Conservation (phyloP, 345 rosid genomes). For the Aquilaria sinensis region DNA sequence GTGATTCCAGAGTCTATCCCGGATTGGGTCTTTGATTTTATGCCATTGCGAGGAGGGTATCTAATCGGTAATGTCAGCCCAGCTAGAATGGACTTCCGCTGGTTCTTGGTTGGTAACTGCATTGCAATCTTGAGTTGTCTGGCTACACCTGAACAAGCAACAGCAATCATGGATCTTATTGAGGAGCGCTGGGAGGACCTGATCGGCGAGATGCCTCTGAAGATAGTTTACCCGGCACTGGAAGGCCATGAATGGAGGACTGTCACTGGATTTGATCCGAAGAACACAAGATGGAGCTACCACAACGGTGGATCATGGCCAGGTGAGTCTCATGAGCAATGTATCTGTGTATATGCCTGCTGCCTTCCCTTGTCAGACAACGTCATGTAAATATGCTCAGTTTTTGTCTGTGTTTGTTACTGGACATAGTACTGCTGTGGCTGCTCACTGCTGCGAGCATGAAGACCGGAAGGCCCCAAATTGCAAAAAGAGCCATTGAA, state of each 20-base stretch:
- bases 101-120: no score
- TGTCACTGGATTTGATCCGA: constrained; percentile 49
- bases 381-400: no score
- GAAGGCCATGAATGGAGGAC: constrained; percentile 54
- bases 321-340: constrained; percentile 20
- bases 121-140: no score
- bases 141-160: no score
- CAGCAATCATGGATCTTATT: constrained; percentile 13
- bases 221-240: constrained; percentile 41
- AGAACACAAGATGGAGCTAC: constrained; percentile 53
- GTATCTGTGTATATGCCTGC: neutral
- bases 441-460: constrained; percentile 51
- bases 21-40: constrained; percentile 47
- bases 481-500: constrained; percentile 41
- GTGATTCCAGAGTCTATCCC: constrained; percentile 42
- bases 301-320: constrained; percentile 62
- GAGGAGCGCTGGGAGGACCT: constrained; percentile 49
- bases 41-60: constrained; percentile 46
- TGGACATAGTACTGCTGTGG: constrained; percentile 32
- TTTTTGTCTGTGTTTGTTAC: no score
- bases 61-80: constrained; percentile 4
- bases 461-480: constrained; percentile 49
- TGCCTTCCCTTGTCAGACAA: neutral
- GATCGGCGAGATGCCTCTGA: constrained; percentile 56
- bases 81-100: no score